These are phyloP conservation scores for Sporothrix variecibatus DNA, from an alignment of 2,329 filamentous ascomycete genomes.

Conservation along the genomic window DNA sequence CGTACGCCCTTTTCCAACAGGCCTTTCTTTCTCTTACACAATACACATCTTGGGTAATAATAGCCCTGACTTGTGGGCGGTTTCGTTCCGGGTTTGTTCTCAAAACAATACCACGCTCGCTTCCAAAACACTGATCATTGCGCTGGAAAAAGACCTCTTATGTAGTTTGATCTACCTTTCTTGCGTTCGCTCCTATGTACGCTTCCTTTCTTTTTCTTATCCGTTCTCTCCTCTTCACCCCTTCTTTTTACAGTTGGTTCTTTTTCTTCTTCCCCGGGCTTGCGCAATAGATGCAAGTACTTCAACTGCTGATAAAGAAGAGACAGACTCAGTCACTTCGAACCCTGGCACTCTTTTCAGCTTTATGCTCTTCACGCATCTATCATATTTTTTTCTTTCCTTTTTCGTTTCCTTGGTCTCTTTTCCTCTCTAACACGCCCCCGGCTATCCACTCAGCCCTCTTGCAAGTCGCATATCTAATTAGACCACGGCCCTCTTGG, in stretches of 20 bases:
- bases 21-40: neutral
- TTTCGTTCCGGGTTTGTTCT: neutral
- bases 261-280: neutral
- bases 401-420: slow-evolving; percentile 2
- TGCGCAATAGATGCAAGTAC: neutral
- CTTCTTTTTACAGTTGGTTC: neutral
- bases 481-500: slow-evolving; percentile 10
- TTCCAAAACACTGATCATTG: neutral
- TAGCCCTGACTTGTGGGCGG: neutral
- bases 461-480: slow-evolving; percentile 19
- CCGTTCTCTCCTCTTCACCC: neutral
- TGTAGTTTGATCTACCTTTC: slow-evolving; percentile 3
- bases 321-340: neutral
- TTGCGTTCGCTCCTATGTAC: neutral
- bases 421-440: slow-evolving; percentile 9
- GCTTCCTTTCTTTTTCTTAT: neutral
- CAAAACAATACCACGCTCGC: slow-evolving; percentile 7
- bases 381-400: neutral
- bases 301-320: neutral
- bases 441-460: slow-evolving; percentile 13
- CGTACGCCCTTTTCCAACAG: neutral
- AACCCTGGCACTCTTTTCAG: slow-evolving; percentile 4
- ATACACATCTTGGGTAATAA: neutral
- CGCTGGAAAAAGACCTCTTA: neutral
- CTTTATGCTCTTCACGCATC: neutral